Percentiles rank a stretch among this genome's conserved stretches.
Evolutionary conservation across 2,329 filamentous ascomycete species (phyloP).

Genomic region (Microcyclosporella mali): DNA sequence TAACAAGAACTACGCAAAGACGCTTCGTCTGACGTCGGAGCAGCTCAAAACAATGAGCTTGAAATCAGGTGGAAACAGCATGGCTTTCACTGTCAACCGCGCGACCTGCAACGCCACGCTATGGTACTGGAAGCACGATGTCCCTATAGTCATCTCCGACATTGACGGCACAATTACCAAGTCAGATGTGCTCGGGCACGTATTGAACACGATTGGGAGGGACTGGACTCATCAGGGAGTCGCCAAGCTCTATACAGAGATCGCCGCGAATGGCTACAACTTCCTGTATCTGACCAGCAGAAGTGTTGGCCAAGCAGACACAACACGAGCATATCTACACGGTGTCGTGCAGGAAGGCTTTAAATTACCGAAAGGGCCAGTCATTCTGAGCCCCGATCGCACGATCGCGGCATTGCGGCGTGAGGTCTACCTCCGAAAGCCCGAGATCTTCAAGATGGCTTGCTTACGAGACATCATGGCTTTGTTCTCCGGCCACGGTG

Average conservation of each 20-base stretch:
- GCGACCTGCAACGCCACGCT: conserved; percentile 88
- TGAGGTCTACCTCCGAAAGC: conserved; percentile 91
- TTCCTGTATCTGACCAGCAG: conserved; percentile 96
- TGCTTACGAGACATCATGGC: conserved; percentile 90
- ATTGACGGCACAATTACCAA: conserved; percentile 99
- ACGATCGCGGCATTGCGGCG: conserved; percentile 88
- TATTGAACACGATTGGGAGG: conserved; percentile 91
- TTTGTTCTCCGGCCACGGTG: conserved; percentile 55
- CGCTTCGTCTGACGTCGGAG: conserved; percentile 86
- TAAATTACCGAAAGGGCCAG: conserved; percentile 78
- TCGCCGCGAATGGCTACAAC: conserved; percentile 92
- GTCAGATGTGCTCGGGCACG: conserved; percentile 60
- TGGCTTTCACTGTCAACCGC: conserved; percentile 94
- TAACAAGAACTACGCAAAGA: conserved; percentile 91
- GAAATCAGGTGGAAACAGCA: conserved; percentile 78
- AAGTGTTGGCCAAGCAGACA: conserved; percentile 89
- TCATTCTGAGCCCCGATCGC: conserved; percentile 89
- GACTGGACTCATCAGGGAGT: conserved; percentile 98
- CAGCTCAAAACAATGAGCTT: conserved; percentile 82
- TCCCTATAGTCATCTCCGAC: conserved; percentile 93
- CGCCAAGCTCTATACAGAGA: conserved; percentile 95
- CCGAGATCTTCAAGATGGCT: conserved; percentile 99
- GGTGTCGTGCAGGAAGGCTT: conserved; percentile 85
- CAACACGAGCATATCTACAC: conserved; percentile 79
- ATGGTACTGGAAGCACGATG: conserved; percentile 87